Evolutionary conservation across 805 yeast genomes (phyloP).

Genomic region (Saccharomycopsis fermentans): DNA sequence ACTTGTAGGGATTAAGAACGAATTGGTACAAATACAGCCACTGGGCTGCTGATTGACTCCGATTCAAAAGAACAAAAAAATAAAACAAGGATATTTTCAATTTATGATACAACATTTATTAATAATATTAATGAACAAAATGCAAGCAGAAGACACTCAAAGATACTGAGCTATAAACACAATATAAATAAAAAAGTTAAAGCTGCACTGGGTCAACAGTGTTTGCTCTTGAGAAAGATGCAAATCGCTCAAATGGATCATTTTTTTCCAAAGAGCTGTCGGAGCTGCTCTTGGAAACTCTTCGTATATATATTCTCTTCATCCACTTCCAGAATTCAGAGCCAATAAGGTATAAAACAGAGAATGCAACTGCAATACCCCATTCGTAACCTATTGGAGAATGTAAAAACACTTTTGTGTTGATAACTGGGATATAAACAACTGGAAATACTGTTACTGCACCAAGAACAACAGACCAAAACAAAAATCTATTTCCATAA

Average conservation of each 20-base stretch:
- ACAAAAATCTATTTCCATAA: constrained; percentile 66
- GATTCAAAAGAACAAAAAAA: no score
- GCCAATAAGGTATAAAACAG: constrained; percentile 45
- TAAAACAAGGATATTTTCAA: no score
- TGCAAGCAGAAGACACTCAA: no score
- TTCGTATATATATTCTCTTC: constrained; percentile 48
- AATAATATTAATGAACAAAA: no score
- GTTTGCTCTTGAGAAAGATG: constrained; percentile 45
- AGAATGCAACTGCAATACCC: constrained; percentile 60
- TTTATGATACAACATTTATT: no score
- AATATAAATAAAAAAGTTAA: no score
- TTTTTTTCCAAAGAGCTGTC: constrained; percentile 53
- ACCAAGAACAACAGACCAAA: constrained; percentile 73
- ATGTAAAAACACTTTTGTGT: constrained; percentile 65
- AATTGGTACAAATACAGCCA: no score
- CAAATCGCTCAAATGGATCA: constrained; percentile 53
- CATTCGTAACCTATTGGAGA: constrained; percentile 66
- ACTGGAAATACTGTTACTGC: constrained; percentile 68
- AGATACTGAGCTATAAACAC: no score
- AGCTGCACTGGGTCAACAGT: constrained; percentile 25
- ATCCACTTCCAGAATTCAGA: constrained; percentile 58
- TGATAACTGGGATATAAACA: constrained; percentile 82
- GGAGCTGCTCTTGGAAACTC: constrained; percentile 34
- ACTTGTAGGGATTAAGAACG: no score
- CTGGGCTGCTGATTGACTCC: no score